Base-by-base conservation (phyloP, 768 basidiomycete genomes). In the Termitomyces sp. region DNA sequence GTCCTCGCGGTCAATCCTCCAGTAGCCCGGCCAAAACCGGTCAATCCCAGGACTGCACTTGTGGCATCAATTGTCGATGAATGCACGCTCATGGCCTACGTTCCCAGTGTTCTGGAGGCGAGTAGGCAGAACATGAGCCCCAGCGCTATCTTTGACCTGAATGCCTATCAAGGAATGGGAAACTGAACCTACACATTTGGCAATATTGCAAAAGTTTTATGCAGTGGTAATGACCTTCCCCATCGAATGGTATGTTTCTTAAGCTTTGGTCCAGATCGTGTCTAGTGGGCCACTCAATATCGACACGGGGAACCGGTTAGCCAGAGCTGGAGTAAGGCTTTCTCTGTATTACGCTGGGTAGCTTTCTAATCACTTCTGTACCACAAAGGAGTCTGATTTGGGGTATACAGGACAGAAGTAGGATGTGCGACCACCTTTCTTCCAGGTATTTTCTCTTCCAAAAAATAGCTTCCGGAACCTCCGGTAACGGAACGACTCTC, bases 91-190 rank as follows among this genome's bases (percentile, higher is more conserved):
- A 41, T 56, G 45, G 46, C 55, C 23, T 56, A 47, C 28, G 55
- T 56, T 31, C 55, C 55, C 5, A 56, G 55, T 35, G n/a, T 56
- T n/a, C 37, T 56, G 31, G 55, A 56, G 55, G 55, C 50, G 37
- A 17, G 48, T 15, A 40, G 14, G 9, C 12, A 14, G 15, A 31
- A 47, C 37, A 37, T 35, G 8, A 15, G 3, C 44, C 12, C 6
- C 23, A 21, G 21, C 9, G 6, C 21, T 47, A 15, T 55, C 10
- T 15, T n/a, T 37, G 14, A 55, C 26, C 14, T 4, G 15, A 43
- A 17, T 3, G 46, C 5, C 17, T 6, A 14, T 23, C 5, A 21
- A 54, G 53, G 43, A 54, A 35, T 54, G 26, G 53, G 30, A 7
- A 14, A 10, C 15, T n/a, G 53, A 54, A 17, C 6, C 21, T 44